Evolutionary conservation across 306 rosid genomes (phyloP).

Genomic region (Abrus precatorius): DNA sequence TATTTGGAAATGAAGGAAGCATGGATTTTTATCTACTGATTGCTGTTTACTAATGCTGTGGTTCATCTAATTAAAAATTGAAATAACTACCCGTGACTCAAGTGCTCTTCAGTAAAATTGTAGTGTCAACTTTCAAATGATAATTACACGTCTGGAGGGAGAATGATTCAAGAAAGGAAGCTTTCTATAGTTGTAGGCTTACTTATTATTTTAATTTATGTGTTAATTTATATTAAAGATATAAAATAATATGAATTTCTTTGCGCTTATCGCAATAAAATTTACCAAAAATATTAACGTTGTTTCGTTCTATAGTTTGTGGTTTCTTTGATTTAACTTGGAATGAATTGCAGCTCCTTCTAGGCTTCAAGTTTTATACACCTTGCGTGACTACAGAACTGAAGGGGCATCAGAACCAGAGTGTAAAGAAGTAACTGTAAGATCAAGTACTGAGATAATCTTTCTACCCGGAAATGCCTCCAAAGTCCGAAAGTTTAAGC

Average conservation of each 20-base stretch:
- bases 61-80: conserved; percentile 27
- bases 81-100: neutral
- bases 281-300: neutral
- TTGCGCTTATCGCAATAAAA: no score
- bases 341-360: conserved; percentile 73
- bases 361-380: conserved; percentile 78
- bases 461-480: conserved; percentile 70
- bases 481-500: conserved; percentile 74
- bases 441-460: conserved; percentile 80
- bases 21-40: neutral
- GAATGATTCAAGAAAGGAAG: conserved; percentile 30
- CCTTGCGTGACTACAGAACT: conserved; percentile 76
- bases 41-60: conserved; percentile 9
- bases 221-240: no score
- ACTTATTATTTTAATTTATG: no score
- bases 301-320: conserved; percentile 1
- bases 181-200: conserved; percentile 9
- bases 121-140: conserved; percentile 30
- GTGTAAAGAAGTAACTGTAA: conserved; percentile 79
- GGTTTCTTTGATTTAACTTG: conserved; percentile 42
- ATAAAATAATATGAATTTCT: no score
- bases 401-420: conserved; percentile 72
- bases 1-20: conserved; percentile 21
- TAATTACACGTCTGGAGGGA: conserved; percentile 30
- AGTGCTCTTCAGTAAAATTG: conserved; percentile 29